Conservation (phyloP, 768 basidiomycete species). For the Thelephora ganbajun region DNA sequence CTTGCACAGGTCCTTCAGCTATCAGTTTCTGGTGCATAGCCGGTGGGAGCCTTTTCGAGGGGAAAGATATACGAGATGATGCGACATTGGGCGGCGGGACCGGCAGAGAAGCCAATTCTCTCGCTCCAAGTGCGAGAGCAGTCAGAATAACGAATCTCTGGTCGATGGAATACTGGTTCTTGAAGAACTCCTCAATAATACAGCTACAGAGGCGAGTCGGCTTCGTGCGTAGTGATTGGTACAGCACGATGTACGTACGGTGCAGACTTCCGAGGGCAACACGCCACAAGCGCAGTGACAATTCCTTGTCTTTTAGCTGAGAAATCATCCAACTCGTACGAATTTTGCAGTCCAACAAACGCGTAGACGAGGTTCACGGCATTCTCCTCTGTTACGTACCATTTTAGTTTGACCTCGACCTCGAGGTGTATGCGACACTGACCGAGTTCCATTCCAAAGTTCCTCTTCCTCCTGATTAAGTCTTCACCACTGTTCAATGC, state of each 20-base stretch:
- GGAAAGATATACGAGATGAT: constrained; percentile 38
- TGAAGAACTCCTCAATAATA: constrained; percentile 88
- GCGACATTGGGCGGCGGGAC: constrained; percentile 19
- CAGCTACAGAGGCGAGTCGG: constrained; percentile 25
- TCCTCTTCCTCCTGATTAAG: constrained; percentile 70
- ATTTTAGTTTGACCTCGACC: constrained; percentile 3
- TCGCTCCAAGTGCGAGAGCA: constrained; percentile 72
- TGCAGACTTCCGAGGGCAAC: constrained; percentile 63
- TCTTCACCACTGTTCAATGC: constrained; percentile 70
- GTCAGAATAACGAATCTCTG: constrained; percentile 81
- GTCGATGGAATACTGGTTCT: constrained; percentile 77
- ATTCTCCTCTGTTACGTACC: constrained; percentile 61
- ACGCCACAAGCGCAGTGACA: constrained; percentile 67
- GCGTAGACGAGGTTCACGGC: constrained; percentile 68
- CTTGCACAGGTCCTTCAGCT: constrained; percentile 31
- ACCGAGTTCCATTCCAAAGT: constrained; percentile 86
- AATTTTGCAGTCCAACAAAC: constrained; percentile 64
- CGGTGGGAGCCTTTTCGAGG: constrained; percentile 68
- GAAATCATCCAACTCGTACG: constrained; percentile 75
- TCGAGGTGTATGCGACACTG: constrained; percentile 12
- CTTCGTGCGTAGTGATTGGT: background rate
- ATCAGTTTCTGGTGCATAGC: constrained; percentile 60
- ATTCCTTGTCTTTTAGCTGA: constrained; percentile 62
- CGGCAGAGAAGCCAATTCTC: constrained; percentile 56
- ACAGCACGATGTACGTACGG: constrained; percentile 41